Conservation (phyloP, 352 stramenopile genomes). For the Globisporangium canariense region DNA sequence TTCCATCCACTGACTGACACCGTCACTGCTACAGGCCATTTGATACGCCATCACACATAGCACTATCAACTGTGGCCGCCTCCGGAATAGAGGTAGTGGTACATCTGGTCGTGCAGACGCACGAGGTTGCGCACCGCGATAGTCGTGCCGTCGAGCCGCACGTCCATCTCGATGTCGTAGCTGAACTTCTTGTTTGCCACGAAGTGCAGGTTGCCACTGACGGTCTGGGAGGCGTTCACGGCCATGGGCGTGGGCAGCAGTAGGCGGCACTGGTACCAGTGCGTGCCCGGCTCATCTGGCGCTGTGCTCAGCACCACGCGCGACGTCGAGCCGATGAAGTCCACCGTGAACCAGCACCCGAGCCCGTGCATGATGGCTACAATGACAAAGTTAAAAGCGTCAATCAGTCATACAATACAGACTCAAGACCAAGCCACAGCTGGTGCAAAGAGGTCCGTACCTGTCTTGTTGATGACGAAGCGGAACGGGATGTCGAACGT, state of each 20-base stretch:
- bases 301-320: slow-evolving; percentile 86
- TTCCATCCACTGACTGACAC: neutral
- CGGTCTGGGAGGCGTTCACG: slow-evolving; percentile 86
- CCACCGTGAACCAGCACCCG: slow-evolving; percentile 98
- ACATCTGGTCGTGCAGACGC: slow-evolving; percentile 94
- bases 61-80: slow-evolving; percentile 11
- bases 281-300: slow-evolving; percentile 63
- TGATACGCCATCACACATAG: too few species aligned
- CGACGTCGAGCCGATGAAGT: slow-evolving; percentile 91
- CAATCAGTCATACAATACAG: neutral
- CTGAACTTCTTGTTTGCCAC: slow-evolving; percentile 95
- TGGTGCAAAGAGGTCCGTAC: slow-evolving; percentile 15
- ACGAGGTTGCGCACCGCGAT: slow-evolving; percentile 84
- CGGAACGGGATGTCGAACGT: slow-evolving; percentile 90
- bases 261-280: slow-evolving; percentile 94
- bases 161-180: slow-evolving; percentile 92
- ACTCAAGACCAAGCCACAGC: neutral
- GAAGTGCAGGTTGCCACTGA: slow-evolving; percentile 90
- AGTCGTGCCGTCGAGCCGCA: slow-evolving; percentile 84
- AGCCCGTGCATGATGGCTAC: slow-evolving; percentile 93
- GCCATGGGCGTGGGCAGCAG: slow-evolving; percentile 89
- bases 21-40: neutral
- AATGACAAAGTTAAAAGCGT: neutral
- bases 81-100: slow-evolving; percentile 87
- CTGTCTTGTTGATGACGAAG: slow-evolving; percentile 85